These are phyloP conservation scores for Aspergillus spinulosporus DNA, from an alignment of 2,329 filamentous ascomycete genomes.

Conservation along the genomic window DNA sequence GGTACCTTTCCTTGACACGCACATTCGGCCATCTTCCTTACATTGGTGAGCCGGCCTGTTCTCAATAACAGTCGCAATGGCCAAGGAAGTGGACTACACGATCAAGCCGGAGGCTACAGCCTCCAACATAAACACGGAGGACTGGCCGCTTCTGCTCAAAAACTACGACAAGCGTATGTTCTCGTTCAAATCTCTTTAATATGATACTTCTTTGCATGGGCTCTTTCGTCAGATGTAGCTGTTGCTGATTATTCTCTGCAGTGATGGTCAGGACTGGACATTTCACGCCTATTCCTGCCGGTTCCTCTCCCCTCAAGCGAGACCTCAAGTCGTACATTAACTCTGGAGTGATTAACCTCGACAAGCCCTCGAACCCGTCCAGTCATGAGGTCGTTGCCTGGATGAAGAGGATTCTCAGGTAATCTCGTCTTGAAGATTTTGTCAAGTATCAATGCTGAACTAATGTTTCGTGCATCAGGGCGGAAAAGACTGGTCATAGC, in stretches of 20 bases:
- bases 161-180: slow-evolving; percentile 88
- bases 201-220: too few species aligned
- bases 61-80: slow-evolving; percentile 49
- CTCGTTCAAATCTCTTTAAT: slow-evolving; percentile 18
- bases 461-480: slow-evolving; percentile 50
- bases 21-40: slow-evolving; percentile 20
- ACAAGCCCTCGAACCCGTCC: slow-evolving; percentile 96
- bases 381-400: slow-evolving; percentile 98
- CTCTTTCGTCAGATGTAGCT: slow-evolving; percentile 10
- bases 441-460: slow-evolving; percentile 21
- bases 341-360: slow-evolving; percentile 96
- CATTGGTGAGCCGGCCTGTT: slow-evolving; percentile 24
- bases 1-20: slow-evolving; percentile 24
- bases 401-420: slow-evolving; percentile 97
- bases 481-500: slow-evolving; percentile 97
- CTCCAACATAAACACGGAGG: slow-evolving; percentile 78
- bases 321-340: slow-evolving; percentile 97
- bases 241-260: slow-evolving; percentile 40
- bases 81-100: slow-evolving; percentile 68
- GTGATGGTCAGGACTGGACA: slow-evolving; percentile 92
- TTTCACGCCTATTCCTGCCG: slow-evolving; percentile 94
- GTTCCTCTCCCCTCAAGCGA: slow-evolving; percentile 86
- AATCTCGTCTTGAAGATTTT: slow-evolving; percentile 31
- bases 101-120: slow-evolving; percentile 89
- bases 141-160: slow-evolving; percentile 91